Evolutionary conservation across 495 filamentous ascomycete species (phyloP).

Genomic region (Penicillium roqueforti): DNA sequence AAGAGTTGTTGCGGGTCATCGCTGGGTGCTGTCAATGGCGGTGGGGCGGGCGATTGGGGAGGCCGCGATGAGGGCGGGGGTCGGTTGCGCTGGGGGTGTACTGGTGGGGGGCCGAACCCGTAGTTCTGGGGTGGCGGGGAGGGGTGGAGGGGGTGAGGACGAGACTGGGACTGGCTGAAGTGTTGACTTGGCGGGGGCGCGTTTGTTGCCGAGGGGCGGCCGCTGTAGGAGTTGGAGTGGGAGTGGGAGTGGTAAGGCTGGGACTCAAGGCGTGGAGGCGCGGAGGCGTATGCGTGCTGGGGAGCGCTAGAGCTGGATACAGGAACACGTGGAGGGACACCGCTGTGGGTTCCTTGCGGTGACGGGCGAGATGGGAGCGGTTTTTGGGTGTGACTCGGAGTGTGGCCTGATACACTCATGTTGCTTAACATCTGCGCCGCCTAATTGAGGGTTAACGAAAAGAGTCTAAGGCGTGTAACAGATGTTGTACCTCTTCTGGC

Average conservation of each 20-base stretch:
- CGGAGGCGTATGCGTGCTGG: slow-evolving; percentile 22
- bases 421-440: slow-evolving; percentile 53
- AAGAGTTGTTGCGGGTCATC: slow-evolving; percentile 57
- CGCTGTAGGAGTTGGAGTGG: slow-evolving; percentile 26
- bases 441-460: slow-evolving; percentile 24
- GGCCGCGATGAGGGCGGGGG: slow-evolving; percentile 59
- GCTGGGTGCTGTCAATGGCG: slow-evolving; percentile 62
- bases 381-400: slow-evolving; percentile 16
- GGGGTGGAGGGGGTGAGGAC: slow-evolving; percentile 38
- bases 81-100: slow-evolving; percentile 42
- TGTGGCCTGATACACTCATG: slow-evolving; percentile 26
- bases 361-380: slow-evolving; percentile 29
- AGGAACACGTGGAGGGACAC: slow-evolving; percentile 29
- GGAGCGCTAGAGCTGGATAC: slow-evolving; percentile 30
- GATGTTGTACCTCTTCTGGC: slow-evolving; percentile 71
- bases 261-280: slow-evolving; percentile 28
- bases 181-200: slow-evolving; percentile 21
- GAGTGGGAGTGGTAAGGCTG: slow-evolving; percentile 26
- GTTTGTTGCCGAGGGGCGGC: slow-evolving; percentile 25
- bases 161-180: slow-evolving; percentile 30
- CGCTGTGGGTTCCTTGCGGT: slow-evolving; percentile 20
- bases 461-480: slow-evolving; percentile 4
- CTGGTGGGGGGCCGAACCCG: slow-evolving; percentile 53
- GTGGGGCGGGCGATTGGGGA: slow-evolving; percentile 50
- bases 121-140: slow-evolving; percentile 59